Conservation (phyloP, 768 basidiomycete species). For the Tricholoma furcatifolium region DNA sequence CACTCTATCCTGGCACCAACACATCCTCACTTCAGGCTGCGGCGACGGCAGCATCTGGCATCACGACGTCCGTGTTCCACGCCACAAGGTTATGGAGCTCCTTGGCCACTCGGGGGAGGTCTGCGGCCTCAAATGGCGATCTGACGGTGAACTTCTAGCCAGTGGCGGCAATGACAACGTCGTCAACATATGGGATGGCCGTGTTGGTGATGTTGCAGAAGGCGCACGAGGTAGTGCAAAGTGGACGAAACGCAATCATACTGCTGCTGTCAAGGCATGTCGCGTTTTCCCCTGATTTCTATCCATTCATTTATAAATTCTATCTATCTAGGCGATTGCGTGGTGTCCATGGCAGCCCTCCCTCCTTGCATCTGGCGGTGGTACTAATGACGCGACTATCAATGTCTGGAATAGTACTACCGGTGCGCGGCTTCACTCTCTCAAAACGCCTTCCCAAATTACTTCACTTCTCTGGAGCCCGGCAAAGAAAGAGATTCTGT, state of each 20-base stretch:
- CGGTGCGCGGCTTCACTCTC: conserved; percentile 85
- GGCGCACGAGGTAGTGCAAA: conserved; percentile 64
- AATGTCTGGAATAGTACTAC: conserved; percentile 92
- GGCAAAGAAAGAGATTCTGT: conserved; percentile 85
- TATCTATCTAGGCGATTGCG: conserved; percentile 67
- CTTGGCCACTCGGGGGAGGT: conserved; percentile 91
- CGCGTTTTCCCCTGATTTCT: background rate
- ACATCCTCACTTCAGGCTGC: conserved; percentile 85
- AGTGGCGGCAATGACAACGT: conserved; percentile 98
- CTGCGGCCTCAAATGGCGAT: conserved; percentile 87
- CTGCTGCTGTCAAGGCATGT: conserved; percentile 75
- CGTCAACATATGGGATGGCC: conserved; percentile 96
- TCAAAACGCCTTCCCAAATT: conserved; percentile 87
- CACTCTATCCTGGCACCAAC: conserved; percentile 82
- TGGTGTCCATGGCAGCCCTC: conserved; percentile 98
- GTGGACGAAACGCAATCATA: conserved; percentile 91
- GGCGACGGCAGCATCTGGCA: conserved; percentile 95
- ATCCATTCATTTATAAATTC: background rate
- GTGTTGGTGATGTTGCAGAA: conserved; percentile 56
- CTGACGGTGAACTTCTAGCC: conserved; percentile 86
- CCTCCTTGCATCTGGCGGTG: conserved; percentile 90
- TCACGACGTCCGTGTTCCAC: conserved; percentile 86
- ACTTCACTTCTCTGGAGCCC: conserved; percentile 88
- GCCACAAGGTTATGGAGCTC: conserved; percentile 89
- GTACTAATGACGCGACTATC: conserved; percentile 89